Percentiles rank a stretch among this genome's conserved stretches.
Evolutionary conservation across 345 rosid genomes (phyloP).

Genomic region (Camelina sativa): DNA sequence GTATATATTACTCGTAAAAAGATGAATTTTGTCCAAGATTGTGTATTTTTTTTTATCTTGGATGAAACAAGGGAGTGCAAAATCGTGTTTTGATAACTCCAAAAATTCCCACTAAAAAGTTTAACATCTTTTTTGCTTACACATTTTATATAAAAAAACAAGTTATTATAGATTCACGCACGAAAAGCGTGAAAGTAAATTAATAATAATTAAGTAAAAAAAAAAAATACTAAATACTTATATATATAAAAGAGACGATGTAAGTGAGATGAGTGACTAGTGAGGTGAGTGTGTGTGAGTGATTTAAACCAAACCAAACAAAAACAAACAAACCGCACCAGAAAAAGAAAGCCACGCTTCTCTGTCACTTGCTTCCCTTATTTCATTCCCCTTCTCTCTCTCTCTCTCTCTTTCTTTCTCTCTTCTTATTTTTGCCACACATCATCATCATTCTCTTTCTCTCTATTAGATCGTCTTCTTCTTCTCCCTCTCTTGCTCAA

Average conservation of each 20-base stretch:
- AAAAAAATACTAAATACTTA: background rate
- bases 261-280: background rate
- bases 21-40: conserved; percentile 33
- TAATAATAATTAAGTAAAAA: background rate
- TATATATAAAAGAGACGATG: too few relatives aligned
- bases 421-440: conserved; percentile 14
- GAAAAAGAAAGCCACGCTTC: conserved; percentile 46
- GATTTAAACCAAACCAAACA: conserved; percentile 36
- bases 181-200: conserved; percentile 34
- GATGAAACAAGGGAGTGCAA: conserved; percentile 16
- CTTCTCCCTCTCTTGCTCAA: background rate
- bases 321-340: conserved; percentile 48
- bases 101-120: conserved; percentile 38
- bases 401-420: conserved; percentile 21
- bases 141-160: background rate
- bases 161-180: conserved; percentile 28
- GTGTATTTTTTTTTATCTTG: conserved; percentile 5
- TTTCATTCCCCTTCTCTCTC: background rate
- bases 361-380: conserved; percentile 36
- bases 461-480: conserved; percentile 26
- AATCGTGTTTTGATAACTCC: background rate
- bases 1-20: conserved; percentile 1
- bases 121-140: conserved; percentile 32
- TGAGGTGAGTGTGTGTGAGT: conserved; percentile 8
- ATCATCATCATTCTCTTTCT: background rate